phyloP scores from a whole-genome alignment of 129 eudicot genomes.

The Flaveria linearis region DNA sequence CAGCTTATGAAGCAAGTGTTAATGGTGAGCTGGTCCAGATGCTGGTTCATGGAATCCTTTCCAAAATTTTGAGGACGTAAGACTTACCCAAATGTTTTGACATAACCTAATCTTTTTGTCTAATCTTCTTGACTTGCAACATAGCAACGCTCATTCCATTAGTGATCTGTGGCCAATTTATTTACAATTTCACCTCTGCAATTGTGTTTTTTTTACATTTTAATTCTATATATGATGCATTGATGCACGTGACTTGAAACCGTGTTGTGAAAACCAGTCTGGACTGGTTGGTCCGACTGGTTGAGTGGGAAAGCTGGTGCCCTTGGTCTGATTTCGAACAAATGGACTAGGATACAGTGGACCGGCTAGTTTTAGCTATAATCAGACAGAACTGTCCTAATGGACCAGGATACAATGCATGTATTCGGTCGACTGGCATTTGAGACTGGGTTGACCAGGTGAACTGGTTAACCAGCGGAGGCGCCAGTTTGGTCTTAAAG shows the following conservation, averaged over 20 bases:
- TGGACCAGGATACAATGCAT: too few species aligned
- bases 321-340: not conserved
- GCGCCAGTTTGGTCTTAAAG: not conserved
- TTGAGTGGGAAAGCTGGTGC: not conserved
- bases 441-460: not conserved
- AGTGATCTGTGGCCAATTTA: too few species aligned
- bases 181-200: not conserved
- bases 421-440: not conserved
- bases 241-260: not conserved
- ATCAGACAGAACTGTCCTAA: not conserved
- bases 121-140: not conserved
- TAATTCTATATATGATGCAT: not conserved
- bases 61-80: conserved; percentile 23
- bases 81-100: conserved; percentile 1
- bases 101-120: not conserved
- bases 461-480: not conserved
- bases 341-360: not conserved
- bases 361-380: not conserved
- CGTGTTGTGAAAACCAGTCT: not conserved
- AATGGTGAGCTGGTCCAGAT: conserved; percentile 52
- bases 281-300: not conserved
- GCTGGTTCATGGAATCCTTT: conserved; percentile 38
- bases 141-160: too few species aligned
- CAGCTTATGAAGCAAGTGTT: conserved; percentile 49
- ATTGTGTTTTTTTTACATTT: not conserved